Percentiles rank a stretch among this genome's conserved stretches.
These are phyloP conservation scores for Tuber umbilicatum DNA, from an alignment of 495 filamentous ascomycete genomes.

Conservation along the genomic window DNA sequence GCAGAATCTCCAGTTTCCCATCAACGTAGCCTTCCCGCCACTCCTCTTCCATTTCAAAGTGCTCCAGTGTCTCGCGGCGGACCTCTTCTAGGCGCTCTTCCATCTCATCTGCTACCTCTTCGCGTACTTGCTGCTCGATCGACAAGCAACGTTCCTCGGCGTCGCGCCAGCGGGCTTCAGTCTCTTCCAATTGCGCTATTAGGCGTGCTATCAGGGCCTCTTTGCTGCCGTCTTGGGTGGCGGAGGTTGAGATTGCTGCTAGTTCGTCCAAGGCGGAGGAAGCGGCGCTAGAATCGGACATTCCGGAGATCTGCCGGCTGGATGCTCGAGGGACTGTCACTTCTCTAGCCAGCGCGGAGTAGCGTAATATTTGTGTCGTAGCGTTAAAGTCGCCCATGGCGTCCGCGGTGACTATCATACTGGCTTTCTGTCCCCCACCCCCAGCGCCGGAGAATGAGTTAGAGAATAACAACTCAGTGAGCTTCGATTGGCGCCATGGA, in stretches of 20 bases:
- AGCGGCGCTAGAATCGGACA: slow-evolving; percentile 35
- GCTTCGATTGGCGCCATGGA: slow-evolving; percentile 90
- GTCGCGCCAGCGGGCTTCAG: slow-evolving; percentile 52
- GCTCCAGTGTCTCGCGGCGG: slow-evolving; percentile 66
- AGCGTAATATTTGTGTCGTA: slow-evolving; percentile 90
- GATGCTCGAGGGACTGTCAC: slow-evolving; percentile 71
- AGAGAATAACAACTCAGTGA: slow-evolving; percentile 92
- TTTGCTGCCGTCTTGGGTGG: slow-evolving; percentile 49
- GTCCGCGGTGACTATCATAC: slow-evolving; percentile 97
- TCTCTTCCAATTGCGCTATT: slow-evolving; percentile 62
- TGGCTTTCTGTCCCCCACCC: slow-evolving; percentile 49
- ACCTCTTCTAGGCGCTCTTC: slow-evolving; percentile 68
- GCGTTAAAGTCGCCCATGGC: slow-evolving; percentile 92
- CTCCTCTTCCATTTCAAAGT: slow-evolving; percentile 66
- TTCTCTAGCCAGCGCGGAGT: slow-evolving; percentile 87
- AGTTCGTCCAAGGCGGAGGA: slow-evolving; percentile 29
- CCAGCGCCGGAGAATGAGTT: slow-evolving; percentile 77
- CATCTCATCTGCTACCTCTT: slow-evolving; percentile 81
- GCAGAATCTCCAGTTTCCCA: slow-evolving; percentile 79
- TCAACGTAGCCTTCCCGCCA: slow-evolving; percentile 77
- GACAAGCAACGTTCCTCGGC: slow-evolving; percentile 54
- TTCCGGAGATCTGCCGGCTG: slow-evolving; percentile 19
- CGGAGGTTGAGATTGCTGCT: slow-evolving; percentile 45
- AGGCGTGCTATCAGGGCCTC: slow-evolving; percentile 66
- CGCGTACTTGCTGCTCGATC: slow-evolving; percentile 82